These are phyloP conservation scores for Erodium moschatum DNA, from an alignment of 441 rosid genomes.

Conservation along the genomic window DNA sequence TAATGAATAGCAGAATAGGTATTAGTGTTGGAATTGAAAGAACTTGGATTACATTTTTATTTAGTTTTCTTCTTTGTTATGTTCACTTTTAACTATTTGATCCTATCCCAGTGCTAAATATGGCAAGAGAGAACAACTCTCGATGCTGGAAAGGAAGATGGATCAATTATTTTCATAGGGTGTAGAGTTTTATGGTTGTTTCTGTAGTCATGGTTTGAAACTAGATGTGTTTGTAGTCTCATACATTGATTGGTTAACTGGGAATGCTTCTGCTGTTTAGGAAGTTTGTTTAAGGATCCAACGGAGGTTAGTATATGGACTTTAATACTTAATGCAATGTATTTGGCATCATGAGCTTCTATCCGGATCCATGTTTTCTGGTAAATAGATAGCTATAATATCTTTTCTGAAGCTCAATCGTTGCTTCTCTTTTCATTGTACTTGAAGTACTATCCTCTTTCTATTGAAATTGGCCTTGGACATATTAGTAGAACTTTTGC, in stretches of 20 bases:
- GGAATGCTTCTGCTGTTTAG: constrained; percentile 2
- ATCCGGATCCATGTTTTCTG: background rate
- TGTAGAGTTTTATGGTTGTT: too few species aligned
- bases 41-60: background rate
- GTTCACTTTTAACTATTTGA: background rate
- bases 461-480: too few species aligned
- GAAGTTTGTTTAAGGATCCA: background rate
- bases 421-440: too few species aligned
- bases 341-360: background rate
- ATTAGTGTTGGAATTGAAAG: background rate
- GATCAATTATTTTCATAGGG: too few species aligned
- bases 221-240: background rate
- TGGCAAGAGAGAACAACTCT: background rate
- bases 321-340: background rate
- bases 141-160: background rate
- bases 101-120: background rate
- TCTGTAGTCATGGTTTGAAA: background rate
- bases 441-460: too few species aligned
- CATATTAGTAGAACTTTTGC: too few species aligned
- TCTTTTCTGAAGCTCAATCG: background rate
- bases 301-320: background rate
- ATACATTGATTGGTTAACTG: background rate
- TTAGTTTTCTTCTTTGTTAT: background rate
- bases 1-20: background rate
- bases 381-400: background rate